Percentiles rank a stretch among this genome's conserved stretches.
phyloP scores from a whole-genome alignment of 2,329 filamentous ascomycete species.

The Sporothrix inflata region DNA sequence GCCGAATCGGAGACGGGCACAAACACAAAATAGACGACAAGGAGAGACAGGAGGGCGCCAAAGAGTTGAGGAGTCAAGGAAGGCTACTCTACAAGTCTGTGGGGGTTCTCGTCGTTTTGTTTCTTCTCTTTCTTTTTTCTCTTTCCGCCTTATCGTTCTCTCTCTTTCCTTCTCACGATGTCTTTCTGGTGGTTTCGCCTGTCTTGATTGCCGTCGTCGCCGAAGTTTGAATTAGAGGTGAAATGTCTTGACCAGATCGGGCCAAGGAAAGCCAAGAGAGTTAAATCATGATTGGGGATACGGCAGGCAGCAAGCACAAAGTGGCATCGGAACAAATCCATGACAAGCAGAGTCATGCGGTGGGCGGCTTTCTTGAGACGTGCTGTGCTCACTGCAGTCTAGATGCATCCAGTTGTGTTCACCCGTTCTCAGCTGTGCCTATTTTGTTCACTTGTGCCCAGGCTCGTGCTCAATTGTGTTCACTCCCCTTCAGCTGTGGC shows the following conservation, averaged over 20 bases:
- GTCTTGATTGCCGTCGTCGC: slow-evolving; percentile 10
- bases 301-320: neutral
- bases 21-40: neutral
- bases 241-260: slow-evolving; percentile 4
- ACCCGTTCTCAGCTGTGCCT: neutral
- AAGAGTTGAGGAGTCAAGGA: neutral
- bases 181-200: neutral
- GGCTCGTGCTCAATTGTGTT: neutral
- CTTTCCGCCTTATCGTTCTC: neutral
- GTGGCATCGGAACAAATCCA: neutral
- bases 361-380: neutral
- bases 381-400: neutral
- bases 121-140: neutral
- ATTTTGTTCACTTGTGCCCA: neutral
- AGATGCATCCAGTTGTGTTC: neutral
- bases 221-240: slow-evolving; percentile 12
- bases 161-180: neutral
- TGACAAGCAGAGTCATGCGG: neutral
- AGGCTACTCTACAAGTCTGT: neutral
- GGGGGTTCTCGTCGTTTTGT: neutral
- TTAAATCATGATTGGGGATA: neutral
- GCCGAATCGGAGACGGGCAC: neutral
- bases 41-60: slow-evolving; percentile 1
- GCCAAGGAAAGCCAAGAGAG: neutral
- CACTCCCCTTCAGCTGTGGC: neutral